phyloP scores from a whole-genome alignment of 2,329 filamentous ascomycete species.

The Pyrenochaeta sp. region DNA sequence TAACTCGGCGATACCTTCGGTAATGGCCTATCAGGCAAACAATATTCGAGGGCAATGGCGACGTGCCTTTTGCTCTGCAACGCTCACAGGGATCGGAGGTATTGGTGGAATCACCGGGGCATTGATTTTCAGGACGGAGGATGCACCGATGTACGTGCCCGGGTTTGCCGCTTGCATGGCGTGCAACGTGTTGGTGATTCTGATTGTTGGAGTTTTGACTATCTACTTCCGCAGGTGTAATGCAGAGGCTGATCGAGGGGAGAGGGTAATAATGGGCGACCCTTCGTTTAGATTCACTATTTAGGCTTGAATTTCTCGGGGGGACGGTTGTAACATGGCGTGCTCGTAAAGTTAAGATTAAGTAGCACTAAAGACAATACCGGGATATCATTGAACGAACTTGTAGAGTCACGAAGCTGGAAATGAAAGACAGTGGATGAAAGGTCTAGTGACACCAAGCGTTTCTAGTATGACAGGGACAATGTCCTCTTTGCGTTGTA shows the following conservation, averaged over 20 bases:
- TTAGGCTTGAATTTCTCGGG: conserved; percentile 5
- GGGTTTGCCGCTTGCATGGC: conserved; percentile 32
- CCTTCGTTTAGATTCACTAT: conserved; percentile 34
- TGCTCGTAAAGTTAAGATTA: no score
- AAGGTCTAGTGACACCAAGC: no score
- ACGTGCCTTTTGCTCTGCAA: conserved; percentile 30
- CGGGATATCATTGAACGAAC: no score
- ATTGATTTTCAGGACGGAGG: conserved; percentile 31
- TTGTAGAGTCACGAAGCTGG: no score
- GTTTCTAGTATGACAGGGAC: no score
- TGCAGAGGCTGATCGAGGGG: conserved; percentile 29
- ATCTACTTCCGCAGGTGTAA: conserved; percentile 31
- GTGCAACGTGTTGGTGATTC: conserved; percentile 29
- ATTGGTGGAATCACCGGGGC: conserved; percentile 32
- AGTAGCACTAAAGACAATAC: no score
- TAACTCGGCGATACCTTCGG: conserved; percentile 25
- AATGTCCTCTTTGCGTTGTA: no score
- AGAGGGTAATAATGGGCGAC: conserved; percentile 31
- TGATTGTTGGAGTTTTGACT: conserved; percentile 22
- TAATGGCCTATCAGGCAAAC: conserved; percentile 35
- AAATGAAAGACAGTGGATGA: no score
- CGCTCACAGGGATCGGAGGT: conserved; percentile 26
- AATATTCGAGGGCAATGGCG: conserved; percentile 32
- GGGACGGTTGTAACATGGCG: no score
- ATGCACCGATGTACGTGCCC: conserved; percentile 28